Base-by-base conservation (phyloP, 495 filamentous ascomycete genomes). In the Aspergillus taichungensis region DNA sequence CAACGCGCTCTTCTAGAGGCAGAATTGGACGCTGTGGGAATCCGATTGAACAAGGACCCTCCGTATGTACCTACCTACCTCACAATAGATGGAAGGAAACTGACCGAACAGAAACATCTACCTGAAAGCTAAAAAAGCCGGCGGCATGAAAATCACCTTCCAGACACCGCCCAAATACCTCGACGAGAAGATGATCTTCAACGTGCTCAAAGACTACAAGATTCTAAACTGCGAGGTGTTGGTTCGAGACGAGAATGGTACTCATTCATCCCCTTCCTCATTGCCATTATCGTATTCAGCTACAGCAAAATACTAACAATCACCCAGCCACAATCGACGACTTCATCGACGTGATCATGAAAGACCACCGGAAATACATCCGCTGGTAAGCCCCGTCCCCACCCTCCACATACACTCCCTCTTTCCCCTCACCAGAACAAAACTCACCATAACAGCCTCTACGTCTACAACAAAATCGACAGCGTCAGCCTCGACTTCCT, bases 381-480 rank as follows among this genome's bases (percentile, higher is more conserved):
- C 80, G 80, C 67, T 82, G 81, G 78, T 80, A 63, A 50, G 55
- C 40, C n/a, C n/a, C n/a, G n/a, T n/a, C n/a, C n/a, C n/a, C n/a
- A n/a, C n/a, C n/a, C n/a, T n/a, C n/a, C n/a, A n/a, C n/a, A n/a
- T n/a, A n/a, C n/a, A n/a, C n/a, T n/a, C n/a, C n/a, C n/a, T n/a
- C n/a, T n/a, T n/a, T n/a, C n/a, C n/a, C n/a, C n/a, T n/a, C n/a
- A n/a, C n/a, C n/a, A n/a, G 52, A 13, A 37, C 27, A 34, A 45
- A 52, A 42, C 46, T 51, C 33, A 37, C 13, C 18, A 30, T 24
- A 31, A 4, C 43, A 94, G 89, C 58, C 76, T 99, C 18, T 99
- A 99, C 68, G 94, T 96, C 28, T 99, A 99, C 79, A 99, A 99
- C 84, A 99, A 99, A 68, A 94, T 99, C 71, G 94, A 99, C 73